These are phyloP conservation scores for Xylaria palmicola DNA, from an alignment of 495 filamentous ascomycete species.

Conservation along the genomic window DNA sequence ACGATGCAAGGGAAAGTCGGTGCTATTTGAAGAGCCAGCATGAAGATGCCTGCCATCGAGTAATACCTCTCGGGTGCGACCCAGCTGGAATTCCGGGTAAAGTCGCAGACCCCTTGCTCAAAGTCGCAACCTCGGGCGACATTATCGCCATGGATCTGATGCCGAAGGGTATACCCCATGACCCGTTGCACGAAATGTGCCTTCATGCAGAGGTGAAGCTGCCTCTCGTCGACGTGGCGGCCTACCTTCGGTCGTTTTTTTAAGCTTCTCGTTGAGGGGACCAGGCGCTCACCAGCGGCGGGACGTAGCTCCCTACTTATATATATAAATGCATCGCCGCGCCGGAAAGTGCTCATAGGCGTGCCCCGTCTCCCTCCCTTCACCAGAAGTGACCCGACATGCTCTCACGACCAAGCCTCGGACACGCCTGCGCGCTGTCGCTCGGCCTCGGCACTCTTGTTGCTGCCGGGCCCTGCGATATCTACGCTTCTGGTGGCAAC, in stretches of 20 bases:
- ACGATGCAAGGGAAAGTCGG: not conserved
- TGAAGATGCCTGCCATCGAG: not conserved
- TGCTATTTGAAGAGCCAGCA: not conserved
- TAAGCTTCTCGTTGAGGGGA: not conserved
- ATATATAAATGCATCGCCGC: not conserved
- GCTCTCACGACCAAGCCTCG: constrained; percentile 37
- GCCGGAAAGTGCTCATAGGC: not conserved
- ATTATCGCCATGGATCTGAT: not conserved
- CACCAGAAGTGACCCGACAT: constrained; percentile 31
- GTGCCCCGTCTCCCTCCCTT: not conserved
- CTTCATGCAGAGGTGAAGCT: constrained; percentile 4
- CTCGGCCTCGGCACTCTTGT: constrained; percentile 46
- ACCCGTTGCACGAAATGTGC: constrained; percentile 3
- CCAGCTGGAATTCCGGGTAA: not conserved
- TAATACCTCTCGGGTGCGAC: not conserved
- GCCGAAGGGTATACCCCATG: not conserved
- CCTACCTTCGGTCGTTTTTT: not conserved
- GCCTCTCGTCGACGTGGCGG: not conserved
- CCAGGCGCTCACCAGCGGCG: not conserved
- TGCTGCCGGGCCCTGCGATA: constrained; percentile 54
- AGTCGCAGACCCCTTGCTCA: not conserved
- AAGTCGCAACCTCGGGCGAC: not conserved
- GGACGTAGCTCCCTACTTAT: not conserved
- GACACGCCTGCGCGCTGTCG: constrained; percentile 27
- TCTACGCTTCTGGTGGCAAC: constrained; percentile 52